phyloP scores from a whole-genome alignment of 768 basidiomycete species.

The Boletus insuetus region DNA sequence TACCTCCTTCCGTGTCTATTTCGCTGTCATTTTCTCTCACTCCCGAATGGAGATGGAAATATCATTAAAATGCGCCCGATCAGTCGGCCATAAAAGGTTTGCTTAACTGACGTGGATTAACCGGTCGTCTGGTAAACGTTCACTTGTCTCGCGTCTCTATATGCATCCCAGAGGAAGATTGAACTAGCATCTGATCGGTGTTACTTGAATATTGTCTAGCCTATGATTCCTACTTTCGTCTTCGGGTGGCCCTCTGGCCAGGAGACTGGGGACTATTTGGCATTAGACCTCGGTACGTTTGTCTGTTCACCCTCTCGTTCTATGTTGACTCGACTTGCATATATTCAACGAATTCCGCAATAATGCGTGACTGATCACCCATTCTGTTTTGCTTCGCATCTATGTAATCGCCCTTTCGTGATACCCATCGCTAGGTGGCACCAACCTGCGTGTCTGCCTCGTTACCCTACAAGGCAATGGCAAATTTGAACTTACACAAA shows the following conservation, averaged over 20 bases:
- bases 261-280: slow-evolving; percentile 87
- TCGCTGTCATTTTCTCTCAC: slow-evolving; percentile 1
- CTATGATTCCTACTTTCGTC: slow-evolving; percentile 96
- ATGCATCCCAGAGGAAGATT: not conserved
- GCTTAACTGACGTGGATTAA: not conserved
- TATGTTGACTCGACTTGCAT: not conserved
- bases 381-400: not conserved
- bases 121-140: not conserved
- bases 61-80: not conserved
- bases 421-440: slow-evolving; percentile 60
- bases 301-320: not conserved
- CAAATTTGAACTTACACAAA: slow-evolving; percentile 96
- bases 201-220: slow-evolving; percentile 41
- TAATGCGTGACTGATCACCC: not conserved
- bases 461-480: slow-evolving; percentile 90
- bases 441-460: slow-evolving; percentile 97
- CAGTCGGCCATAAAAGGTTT: not conserved
- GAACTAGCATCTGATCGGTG: slow-evolving; percentile 8
- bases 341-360: not conserved
- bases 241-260: slow-evolving; percentile 93
- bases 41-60: slow-evolving; percentile 1
- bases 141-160: not conserved
- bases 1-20: slow-evolving; percentile 2
- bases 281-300: slow-evolving; percentile 78
- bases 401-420: not conserved